Evolutionary conservation across 306 rosid species (phyloP), one percentile per base, ranked within the genome.

Genomic region (Lupinus albus): DNA sequence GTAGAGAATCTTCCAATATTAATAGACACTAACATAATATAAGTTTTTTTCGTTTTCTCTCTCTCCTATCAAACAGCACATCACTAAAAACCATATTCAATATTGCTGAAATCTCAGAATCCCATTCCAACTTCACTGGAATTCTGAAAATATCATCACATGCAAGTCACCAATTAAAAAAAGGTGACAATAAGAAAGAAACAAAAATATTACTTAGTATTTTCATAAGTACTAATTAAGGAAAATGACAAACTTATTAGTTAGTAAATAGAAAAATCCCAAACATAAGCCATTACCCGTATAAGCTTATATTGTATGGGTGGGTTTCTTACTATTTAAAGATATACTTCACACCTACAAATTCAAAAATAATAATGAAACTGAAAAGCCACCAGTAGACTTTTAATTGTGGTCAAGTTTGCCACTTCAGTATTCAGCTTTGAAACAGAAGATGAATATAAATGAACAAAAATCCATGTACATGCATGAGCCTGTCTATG

Each of bases 331-430:
- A 62, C 45, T 20, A 62, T 36, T 39, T 49, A 62, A 49, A 35
- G 25, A 50, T 70, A 33, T 8, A 67, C 50, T 39, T 15, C 11
- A 25, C 57, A 53, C 61, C 17, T 51, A 71, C 28, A 57, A 16
- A 38, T 56, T 28, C 52, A 69, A 20, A 64, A 8, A 39, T 39
- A 60, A 64, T 36, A 63, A 69, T 51, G 25, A 65, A 62, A 68
- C 46, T 60, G n/a, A 78, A 52, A 12, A 33, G 7, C 46, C 74
- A 57, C 5, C n/a, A 46, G 33, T 41, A 49, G 61, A 58, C 49
- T 33, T 69, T 44, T 54, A 57, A 38, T 70, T 64, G 12, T 47
- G 53, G 59, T 71, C 36, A 65, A 49, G 55, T 64, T 61, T 51
- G 20, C 56, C 65, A 52, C n/a, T 76, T 64, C 13, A 70, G 59